Evolutionary conservation across 2,329 filamentous ascomycete genomes (phyloP), one percentile per base, ranked within the genome.

Genomic region (Hypoxylon sp.): DNA sequence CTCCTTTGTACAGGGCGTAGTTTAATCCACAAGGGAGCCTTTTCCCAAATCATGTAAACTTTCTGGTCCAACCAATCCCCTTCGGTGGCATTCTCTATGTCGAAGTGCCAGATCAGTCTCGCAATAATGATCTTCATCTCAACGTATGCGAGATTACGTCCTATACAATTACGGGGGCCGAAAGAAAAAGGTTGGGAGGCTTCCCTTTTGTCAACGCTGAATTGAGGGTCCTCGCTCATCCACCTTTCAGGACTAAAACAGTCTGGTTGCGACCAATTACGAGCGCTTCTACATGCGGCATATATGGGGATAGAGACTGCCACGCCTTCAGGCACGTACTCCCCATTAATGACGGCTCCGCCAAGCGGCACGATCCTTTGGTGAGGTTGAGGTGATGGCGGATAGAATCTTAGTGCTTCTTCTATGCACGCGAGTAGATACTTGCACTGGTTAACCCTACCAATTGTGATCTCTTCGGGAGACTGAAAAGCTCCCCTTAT

Each of bases 111-210:
- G 4, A 82, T 53, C 1, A 82, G 55, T 14, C 74, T 73, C 3
- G 80, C 77, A 3, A 82, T 64, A 17, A 81, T 78, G 3, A 82
- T 64, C 9, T 79, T 77, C 76, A 82, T 80, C 71, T 82, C 80
- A 9, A 74, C 76, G 37, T 80, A 81, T 19, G 80, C 80, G 17
- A 82, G 75, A 53, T 77, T 81, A 29, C 58, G 67, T 2, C 77
- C 79, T 39, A 81, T 59, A 35, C 79, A 81, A 22, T 77, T 78
- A 17, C 79, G 57, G 19, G 79, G 76, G 1, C 80, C 77, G 11
- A 76, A 59, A 17, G 73, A 72, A 60, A 81, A 79, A 9, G 79
- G 75, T 63, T 79, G 73, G 22, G 76, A 63, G 9, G 69, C 67
- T 6, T 74, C 73, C 17, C 73, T 71, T 24, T 68, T 75, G 39